phyloP scores from a whole-genome alignment of 768 basidiomycete genomes.

The Suillus discolor region DNA sequence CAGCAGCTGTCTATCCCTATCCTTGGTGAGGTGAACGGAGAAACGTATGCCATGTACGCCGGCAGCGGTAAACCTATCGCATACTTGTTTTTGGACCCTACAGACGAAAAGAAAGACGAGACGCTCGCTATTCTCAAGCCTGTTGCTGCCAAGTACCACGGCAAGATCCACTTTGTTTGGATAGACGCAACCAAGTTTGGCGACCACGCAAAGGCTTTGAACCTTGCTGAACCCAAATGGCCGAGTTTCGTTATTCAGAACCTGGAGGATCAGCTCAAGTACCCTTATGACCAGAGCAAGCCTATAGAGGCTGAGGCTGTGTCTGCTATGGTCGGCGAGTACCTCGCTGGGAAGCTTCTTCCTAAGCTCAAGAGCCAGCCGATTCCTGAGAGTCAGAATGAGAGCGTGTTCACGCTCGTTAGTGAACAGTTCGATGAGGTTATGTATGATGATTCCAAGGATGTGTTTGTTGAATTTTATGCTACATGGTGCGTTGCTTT shows the following conservation, averaged over 20 bases:
- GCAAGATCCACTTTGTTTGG: slow-evolving; percentile 95
- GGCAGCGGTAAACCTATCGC: slow-evolving; percentile 83
- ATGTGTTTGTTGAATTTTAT: slow-evolving; percentile 96
- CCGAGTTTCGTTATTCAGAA: slow-evolving; percentile 95
- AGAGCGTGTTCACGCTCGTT: slow-evolving; percentile 81
- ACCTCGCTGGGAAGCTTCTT: slow-evolving; percentile 68
- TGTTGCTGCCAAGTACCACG: slow-evolving; percentile 79
- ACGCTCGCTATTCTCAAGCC: slow-evolving; percentile 71
- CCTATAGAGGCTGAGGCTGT: slow-evolving; percentile 60
- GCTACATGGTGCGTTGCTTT: slow-evolving; percentile 80
- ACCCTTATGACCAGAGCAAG: slow-evolving; percentile 74
- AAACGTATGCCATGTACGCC: slow-evolving; percentile 90
- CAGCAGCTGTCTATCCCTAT: slow-evolving; percentile 83
- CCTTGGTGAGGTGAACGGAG: slow-evolving; percentile 90
- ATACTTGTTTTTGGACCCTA: slow-evolving; percentile 92
- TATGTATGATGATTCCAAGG: slow-evolving; percentile 85
- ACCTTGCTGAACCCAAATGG: slow-evolving; percentile 85
- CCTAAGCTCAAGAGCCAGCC: slow-evolving; percentile 91
- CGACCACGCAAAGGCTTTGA: slow-evolving; percentile 95
- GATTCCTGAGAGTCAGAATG: slow-evolving; percentile 81
- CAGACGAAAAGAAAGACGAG: slow-evolving; percentile 61
- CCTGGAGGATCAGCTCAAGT: slow-evolving; percentile 82
- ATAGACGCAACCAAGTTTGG: slow-evolving; percentile 95
- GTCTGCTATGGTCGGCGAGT: slow-evolving; percentile 63
- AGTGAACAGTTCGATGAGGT: slow-evolving; percentile 88